Evolutionary conservation across 169 alveolate species (phyloP).

Genomic region (Eimeria zaria): DNA sequence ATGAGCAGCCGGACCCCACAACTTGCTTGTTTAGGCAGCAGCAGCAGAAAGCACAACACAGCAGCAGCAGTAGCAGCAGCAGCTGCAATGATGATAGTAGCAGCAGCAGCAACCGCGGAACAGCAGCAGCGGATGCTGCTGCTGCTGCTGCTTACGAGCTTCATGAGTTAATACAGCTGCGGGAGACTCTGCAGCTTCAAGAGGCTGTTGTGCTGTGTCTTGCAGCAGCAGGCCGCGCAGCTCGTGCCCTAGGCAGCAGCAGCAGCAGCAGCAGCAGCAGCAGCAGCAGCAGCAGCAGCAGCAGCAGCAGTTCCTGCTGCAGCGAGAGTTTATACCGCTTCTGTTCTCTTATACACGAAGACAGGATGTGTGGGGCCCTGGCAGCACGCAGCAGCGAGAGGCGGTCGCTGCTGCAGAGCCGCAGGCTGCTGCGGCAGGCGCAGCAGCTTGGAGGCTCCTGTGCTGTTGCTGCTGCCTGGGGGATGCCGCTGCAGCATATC

Average conservation of each 20-base stretch:
- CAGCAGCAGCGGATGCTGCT: background rate
- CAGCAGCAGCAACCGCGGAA: background rate
- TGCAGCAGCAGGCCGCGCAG: slow-evolving; percentile 48
- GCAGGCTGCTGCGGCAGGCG: slow-evolving; percentile 78
- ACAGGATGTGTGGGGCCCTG: slow-evolving; percentile 70
- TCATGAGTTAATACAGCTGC: slow-evolving; percentile 24
- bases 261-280: slow-evolving; percentile 44
- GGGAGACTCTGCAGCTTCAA: slow-evolving; percentile 75
- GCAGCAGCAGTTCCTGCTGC: too few species aligned
- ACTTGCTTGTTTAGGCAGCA: slow-evolving; percentile 31
- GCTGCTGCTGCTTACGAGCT: slow-evolving; percentile 9
- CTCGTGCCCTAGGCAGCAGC: slow-evolving; percentile 8
- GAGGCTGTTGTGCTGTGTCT: slow-evolving; percentile 55
- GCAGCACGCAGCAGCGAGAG: slow-evolving; percentile 84
- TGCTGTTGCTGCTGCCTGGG: slow-evolving; percentile 56
- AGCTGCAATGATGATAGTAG: too few species aligned
- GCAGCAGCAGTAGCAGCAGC: slow-evolving; percentile 31
- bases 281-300: background rate
- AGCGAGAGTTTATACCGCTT: slow-evolving; percentile 54
- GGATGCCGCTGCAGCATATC: slow-evolving; percentile 60
- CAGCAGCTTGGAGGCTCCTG: slow-evolving; percentile 79
- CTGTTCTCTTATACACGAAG: slow-evolving; percentile 60
- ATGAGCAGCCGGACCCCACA: slow-evolving; percentile 56
- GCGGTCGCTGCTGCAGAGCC: slow-evolving; percentile 78
- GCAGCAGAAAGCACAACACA: slow-evolving; percentile 1